Evolutionary conservation across 2,329 filamentous ascomycete species (phyloP).

Genomic region (Elsinoe arachidis): DNA sequence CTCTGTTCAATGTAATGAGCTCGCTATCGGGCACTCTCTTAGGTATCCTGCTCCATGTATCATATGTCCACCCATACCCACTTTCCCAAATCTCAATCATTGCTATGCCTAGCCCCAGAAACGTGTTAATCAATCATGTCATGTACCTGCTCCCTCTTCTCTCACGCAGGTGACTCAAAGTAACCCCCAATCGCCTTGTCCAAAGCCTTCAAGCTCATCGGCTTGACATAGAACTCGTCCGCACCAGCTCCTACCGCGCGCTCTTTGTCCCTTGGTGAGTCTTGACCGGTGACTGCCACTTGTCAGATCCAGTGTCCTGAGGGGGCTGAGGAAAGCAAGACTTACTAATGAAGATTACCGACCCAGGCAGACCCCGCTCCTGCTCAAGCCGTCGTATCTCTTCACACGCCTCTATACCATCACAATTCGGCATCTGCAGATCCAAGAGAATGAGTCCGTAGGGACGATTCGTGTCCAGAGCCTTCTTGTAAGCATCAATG

Average conservation of each 20-base stretch:
- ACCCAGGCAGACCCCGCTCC: constrained; percentile 25
- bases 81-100: no score
- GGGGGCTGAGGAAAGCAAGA: not conserved
- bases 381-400: constrained; percentile 33
- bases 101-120: no score
- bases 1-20: no score
- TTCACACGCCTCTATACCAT: constrained; percentile 33
- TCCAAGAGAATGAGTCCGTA: constrained; percentile 38
- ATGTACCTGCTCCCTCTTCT: not conserved
- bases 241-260: constrained; percentile 29
- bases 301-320: not conserved
- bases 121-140: not conserved
- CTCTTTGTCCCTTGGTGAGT: constrained; percentile 28
- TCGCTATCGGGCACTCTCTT: no score
- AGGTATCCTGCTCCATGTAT: no score
- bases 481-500: constrained; percentile 29
- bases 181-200: constrained; percentile 16
- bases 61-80: no score
- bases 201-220: constrained; percentile 26
- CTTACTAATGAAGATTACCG: constrained; percentile 28
- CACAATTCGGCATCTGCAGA: constrained; percentile 38
- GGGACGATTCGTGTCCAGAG: constrained; percentile 22
- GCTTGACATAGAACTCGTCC: constrained; percentile 32
- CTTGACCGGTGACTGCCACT: constrained; percentile 27
- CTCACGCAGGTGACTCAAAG: constrained; percentile 5